phyloP scores from a whole-genome alignment of 2,329 filamentous ascomycete species.

The Metarhizium brunneum region DNA sequence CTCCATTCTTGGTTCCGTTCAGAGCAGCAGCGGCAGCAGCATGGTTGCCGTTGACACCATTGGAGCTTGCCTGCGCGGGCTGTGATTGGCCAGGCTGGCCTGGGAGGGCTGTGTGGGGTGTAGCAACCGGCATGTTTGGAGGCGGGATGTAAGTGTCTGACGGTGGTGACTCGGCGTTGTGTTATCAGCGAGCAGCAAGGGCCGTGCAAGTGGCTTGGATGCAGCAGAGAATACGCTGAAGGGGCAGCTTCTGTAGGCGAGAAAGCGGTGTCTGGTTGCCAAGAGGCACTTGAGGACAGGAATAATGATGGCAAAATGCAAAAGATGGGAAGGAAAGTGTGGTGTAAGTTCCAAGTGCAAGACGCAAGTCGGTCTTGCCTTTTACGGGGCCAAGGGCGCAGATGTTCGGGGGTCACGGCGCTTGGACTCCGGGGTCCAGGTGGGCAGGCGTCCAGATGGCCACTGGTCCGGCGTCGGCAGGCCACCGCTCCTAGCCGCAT shows the following conservation, averaged over 20 bases:
- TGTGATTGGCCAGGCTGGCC: conserved; percentile 5
- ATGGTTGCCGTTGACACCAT: conserved; percentile 13
- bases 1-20: conserved; percentile 8
- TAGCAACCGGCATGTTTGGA: conserved; percentile 4
- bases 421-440: conserved; percentile 1
- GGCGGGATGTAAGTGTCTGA: background rate
- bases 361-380: background rate
- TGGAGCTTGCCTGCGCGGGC: conserved; percentile 11
- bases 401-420: background rate
- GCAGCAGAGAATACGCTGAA: background rate
- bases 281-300: no score
- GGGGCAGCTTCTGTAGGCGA: no score
- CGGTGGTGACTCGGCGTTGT: no score
- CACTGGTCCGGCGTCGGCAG: conserved; percentile 4
- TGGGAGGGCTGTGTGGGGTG: conserved; percentile 1
- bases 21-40: conserved; percentile 10
- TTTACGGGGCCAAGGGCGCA: background rate
- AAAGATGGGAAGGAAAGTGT: background rate
- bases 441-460: background rate
- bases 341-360: background rate
- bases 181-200: no score
- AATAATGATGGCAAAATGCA: background rate
- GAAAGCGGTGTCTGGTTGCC: no score
- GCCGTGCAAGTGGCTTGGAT: background rate
- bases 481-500: conserved; percentile 7